These are phyloP conservation scores for Ciborinia camelliae DNA, from an alignment of 2,329 filamentous ascomycete species.

Conservation along the genomic window DNA sequence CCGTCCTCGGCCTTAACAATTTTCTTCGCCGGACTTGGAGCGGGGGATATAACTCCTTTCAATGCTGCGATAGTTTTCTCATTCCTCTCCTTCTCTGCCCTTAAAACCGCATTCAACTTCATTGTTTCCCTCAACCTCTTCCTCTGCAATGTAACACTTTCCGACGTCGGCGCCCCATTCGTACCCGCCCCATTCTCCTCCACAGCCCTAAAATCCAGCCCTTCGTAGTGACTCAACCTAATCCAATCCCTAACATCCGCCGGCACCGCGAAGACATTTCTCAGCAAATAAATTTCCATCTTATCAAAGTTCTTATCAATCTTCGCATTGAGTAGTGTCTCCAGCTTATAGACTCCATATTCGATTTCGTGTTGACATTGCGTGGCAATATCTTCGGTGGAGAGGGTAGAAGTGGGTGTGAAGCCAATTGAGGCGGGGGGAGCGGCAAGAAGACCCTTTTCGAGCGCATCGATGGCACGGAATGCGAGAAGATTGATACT, in stretches of 20 bases:
- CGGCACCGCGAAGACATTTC: constrained; percentile 75
- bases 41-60: constrained; percentile 50
- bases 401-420: constrained; percentile 45
- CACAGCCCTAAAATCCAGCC: constrained; percentile 32
- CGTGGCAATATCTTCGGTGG: constrained; percentile 43
- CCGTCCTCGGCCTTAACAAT: constrained; percentile 25
- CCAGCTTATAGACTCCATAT: constrained; percentile 79
- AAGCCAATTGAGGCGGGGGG: constrained; percentile 81
- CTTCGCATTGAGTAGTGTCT: constrained; percentile 75
- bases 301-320: constrained; percentile 85
- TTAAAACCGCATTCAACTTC: constrained; percentile 66
- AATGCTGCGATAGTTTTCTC: constrained; percentile 66
- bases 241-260: constrained; percentile 75
- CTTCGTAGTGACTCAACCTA: constrained; percentile 77
- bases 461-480: constrained; percentile 82
- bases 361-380: constrained; percentile 71
- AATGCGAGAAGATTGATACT: constrained; percentile 91
- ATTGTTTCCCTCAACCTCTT: constrained; percentile 75
- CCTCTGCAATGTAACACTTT: constrained; percentile 68
- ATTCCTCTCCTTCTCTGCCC: constrained; percentile 69
- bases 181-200: constrained; percentile 46
- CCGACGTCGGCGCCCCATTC: constrained; percentile 42
- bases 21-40: neutral
- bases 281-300: constrained; percentile 84
- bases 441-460: constrained; percentile 72